A percentile compares a stretch with the other conserved stretches of the same genome.
Conservation (phyloP, 805 yeast genomes). For the Lachancea thermotolerans region DNA sequence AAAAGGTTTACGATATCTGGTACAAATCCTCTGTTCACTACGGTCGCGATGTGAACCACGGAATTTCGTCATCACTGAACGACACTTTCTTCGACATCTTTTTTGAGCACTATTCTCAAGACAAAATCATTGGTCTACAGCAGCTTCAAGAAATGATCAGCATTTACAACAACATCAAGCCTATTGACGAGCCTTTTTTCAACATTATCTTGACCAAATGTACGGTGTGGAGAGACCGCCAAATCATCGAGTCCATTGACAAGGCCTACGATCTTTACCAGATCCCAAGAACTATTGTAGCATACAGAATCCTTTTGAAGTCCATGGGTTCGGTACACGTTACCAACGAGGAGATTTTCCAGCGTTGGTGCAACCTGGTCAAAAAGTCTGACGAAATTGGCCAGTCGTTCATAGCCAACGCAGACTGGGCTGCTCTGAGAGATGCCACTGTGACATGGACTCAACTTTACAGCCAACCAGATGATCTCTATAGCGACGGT, state of each 20-base stretch:
- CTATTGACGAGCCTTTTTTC: conserved; percentile 73
- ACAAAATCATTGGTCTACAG: conserved; percentile 46
- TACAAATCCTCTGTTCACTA: conserved; percentile 51
- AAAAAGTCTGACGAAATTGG: conserved; percentile 45
- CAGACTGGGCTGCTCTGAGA: conserved; percentile 79
- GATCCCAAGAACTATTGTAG: conserved; percentile 57
- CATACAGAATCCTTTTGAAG: conserved; percentile 65
- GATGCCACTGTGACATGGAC: conserved; percentile 55
- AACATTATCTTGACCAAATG: conserved; percentile 66
- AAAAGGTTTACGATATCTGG: conserved; percentile 58
- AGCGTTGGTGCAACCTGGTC: conserved; percentile 49
- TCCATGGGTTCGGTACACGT: conserved; percentile 58
- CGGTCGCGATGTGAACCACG: conserved; percentile 52
- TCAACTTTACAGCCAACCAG: conserved; percentile 16
- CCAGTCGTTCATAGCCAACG: conserved; percentile 62
- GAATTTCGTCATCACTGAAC: conserved; percentile 66
- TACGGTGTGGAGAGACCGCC: conserved; percentile 59
- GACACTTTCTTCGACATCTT: conserved; percentile 63
- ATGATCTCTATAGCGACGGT: conserved; percentile 15
- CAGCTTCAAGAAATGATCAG: conserved; percentile 51
- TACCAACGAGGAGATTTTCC: conserved; percentile 46
- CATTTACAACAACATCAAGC: conserved; percentile 48
- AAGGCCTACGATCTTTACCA: conserved; percentile 52
- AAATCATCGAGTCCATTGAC: conserved; percentile 57
- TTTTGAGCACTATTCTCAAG: conserved; percentile 47